These are phyloP conservation scores for Periconia sp. DNA, from an alignment of 2,329 filamentous ascomycete species.

Conservation along the genomic window DNA sequence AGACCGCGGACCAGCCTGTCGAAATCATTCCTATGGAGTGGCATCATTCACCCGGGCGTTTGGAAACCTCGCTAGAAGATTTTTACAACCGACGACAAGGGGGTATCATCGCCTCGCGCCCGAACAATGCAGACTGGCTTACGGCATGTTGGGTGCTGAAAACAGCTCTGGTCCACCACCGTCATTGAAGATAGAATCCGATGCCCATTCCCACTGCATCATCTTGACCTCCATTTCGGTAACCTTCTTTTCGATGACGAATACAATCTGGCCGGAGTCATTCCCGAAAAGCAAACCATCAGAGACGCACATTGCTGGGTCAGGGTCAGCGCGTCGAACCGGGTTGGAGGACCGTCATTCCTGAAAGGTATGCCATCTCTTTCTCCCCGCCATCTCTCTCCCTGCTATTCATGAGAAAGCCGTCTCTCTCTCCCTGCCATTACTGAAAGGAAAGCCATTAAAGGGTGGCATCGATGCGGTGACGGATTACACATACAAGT, in stretches of 20 bases:
- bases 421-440: too few relatives aligned
- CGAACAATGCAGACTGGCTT: conserved; percentile 19
- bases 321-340: too few relatives aligned
- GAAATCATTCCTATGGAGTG: conserved; percentile 22
- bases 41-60: conserved; percentile 20
- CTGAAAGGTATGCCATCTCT: too few relatives aligned
- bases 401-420: too few relatives aligned
- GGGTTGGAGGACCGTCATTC: too few relatives aligned
- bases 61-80: conserved; percentile 20
- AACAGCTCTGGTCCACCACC: conserved; percentile 20
- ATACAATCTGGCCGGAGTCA: conserved; percentile 46
- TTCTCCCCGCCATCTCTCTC: too few relatives aligned
- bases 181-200: conserved; percentile 24
- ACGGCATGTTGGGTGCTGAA: conserved; percentile 24
- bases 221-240: conserved; percentile 43
- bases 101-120: conserved; percentile 19
- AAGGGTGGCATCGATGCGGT: conserved; percentile 45
- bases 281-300: too few relatives aligned
- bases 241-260: conserved; percentile 53
- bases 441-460: too few relatives aligned
- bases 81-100: conserved; percentile 20
- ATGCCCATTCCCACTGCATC: conserved; percentile 47
- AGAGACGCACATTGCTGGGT: too few relatives aligned
- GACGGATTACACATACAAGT: too few relatives aligned
- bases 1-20: conserved; percentile 18